phyloP scores from a whole-genome alignment of 805 yeast genomes.

The Yamadazyma takamatsuzukensis region DNA sequence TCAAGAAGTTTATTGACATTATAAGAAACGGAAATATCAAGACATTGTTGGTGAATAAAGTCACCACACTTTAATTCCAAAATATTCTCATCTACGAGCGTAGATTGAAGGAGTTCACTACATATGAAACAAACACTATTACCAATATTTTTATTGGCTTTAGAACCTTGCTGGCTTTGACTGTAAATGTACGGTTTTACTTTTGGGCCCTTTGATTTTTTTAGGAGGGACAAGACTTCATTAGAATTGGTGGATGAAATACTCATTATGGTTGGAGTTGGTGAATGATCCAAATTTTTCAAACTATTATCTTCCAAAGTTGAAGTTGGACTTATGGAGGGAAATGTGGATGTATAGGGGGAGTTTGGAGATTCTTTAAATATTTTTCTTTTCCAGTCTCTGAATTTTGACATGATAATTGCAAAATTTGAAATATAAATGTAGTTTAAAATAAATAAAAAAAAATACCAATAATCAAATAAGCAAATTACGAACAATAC shows the following conservation, averaged over 20 bases:
- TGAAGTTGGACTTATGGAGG: conserved; percentile 10
- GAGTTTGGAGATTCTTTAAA: too few species aligned
- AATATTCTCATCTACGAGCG: conserved; percentile 41
- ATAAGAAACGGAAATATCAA: conserved; percentile 23
- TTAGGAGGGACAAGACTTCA: not conserved
- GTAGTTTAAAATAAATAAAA: too few species aligned
- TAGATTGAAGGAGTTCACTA: conserved; percentile 45
- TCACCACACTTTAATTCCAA: conserved; percentile 54
- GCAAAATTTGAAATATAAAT: too few species aligned
- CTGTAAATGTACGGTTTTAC: conserved; percentile 17
- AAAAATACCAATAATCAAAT: too few species aligned
- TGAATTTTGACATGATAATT: too few species aligned
- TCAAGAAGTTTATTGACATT: conserved; percentile 3
- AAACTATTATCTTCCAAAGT: conserved; percentile 2
- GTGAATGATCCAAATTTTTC: not conserved
- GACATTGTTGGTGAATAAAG: conserved; percentile 56
- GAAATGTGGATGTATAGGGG: too few species aligned
- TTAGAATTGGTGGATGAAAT: conserved; percentile 1
- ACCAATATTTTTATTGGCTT: conserved; percentile 3
- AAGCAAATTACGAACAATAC: too few species aligned
- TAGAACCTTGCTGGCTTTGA: conserved; percentile 4
- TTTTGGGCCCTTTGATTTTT: conserved; percentile 18
- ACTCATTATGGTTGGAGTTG: not conserved
- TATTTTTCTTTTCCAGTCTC: too few species aligned
- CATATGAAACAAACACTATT: conserved; percentile 45